phyloP scores from a whole-genome alignment of 225 moss, liverwort and hornwort species.

The Marchantia paleacea region DNA sequence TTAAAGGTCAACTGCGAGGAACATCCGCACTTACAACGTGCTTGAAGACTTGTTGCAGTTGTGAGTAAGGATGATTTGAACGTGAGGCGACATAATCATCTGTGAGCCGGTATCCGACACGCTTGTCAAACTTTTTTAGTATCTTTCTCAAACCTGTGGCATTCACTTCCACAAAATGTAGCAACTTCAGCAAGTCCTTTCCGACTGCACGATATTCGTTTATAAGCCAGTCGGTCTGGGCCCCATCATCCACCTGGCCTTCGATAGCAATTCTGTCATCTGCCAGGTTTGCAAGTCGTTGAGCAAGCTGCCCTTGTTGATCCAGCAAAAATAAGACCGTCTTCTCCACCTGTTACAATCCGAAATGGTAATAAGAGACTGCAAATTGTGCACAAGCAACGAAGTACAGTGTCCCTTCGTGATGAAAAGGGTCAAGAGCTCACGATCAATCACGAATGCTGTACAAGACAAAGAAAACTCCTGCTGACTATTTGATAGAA shows the following conservation, averaged over 20 bases:
- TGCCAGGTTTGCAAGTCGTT: constrained; percentile 72
- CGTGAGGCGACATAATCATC: constrained; percentile 84
- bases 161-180: constrained; percentile 89
- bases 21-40: constrained; percentile 55
- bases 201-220: constrained; percentile 57
- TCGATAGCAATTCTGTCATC: constrained; percentile 42
- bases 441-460: background rate
- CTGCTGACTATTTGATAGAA: background rate
- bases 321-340: constrained; percentile 86
- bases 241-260: constrained; percentile 45
- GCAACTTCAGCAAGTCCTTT: constrained; percentile 73
- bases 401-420: background rate
- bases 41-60: constrained; percentile 91
- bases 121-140: constrained; percentile 93
- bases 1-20: background rate
- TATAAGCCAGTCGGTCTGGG: constrained; percentile 22
- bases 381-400: background rate
- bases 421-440: background rate
- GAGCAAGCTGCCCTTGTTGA: constrained; percentile 82
- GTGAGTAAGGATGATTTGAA: constrained; percentile 96
- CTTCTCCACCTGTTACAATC: constrained; percentile 69
- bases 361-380: background rate
- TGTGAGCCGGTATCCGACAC: constrained; percentile 78
- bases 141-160: constrained; percentile 90
- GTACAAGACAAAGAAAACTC: background rate